A percentile compares a stretch with the other conserved stretches of the same genome.
Evolutionary conservation across 108 stramenopile genomes (phyloP).

Genomic region (Stephanodiscus triporus): DNA sequence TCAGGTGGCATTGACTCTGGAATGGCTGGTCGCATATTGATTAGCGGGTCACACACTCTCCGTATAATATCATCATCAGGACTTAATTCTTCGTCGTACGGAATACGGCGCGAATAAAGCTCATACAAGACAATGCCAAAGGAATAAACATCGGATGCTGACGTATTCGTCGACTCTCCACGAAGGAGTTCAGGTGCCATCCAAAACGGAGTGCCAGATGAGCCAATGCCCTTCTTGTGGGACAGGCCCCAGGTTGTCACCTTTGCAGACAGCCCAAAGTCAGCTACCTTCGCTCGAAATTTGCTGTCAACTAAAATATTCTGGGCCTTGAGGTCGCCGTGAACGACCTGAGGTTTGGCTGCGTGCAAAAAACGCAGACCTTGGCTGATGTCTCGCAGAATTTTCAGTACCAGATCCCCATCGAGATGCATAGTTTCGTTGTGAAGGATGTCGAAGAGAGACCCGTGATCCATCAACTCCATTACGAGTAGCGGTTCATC

Average conservation of each 20-base stretch:
- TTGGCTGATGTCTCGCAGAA: conserved; percentile 63
- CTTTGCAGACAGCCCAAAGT: conserved; percentile 61
- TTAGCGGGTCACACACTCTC: conserved; percentile 35
- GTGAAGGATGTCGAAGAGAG: conserved; percentile 62
- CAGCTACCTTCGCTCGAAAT: conserved; percentile 68
- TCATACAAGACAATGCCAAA: conserved; percentile 72
- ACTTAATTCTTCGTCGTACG: conserved; percentile 55
- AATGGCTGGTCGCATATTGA: conserved; percentile 57
- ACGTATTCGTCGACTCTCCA: conserved; percentile 49
- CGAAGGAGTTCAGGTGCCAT: conserved; percentile 91
- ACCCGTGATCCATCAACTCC: conserved; percentile 74
- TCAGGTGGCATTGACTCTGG: conserved; percentile 29
- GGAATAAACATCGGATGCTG: conserved; percentile 65
- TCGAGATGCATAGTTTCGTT: conserved; percentile 55
- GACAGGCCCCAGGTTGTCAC: conserved; percentile 28
- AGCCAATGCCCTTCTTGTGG: conserved; percentile 49
- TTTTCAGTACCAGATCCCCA: conserved; percentile 54
- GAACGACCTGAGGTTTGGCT: conserved; percentile 62
- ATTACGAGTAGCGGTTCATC: conserved; percentile 67
- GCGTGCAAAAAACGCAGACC: conserved; percentile 71
- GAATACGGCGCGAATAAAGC: conserved; percentile 56
- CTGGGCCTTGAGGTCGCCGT: conserved; percentile 62
- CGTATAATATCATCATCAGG: conserved; percentile 28
- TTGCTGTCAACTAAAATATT: conserved; percentile 65
- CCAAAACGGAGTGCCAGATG: conserved; percentile 93